These are phyloP conservation scores for Pseudohalonectria lignicola DNA, from an alignment of 2,329 filamentous ascomycete species.

Conservation along the genomic window DNA sequence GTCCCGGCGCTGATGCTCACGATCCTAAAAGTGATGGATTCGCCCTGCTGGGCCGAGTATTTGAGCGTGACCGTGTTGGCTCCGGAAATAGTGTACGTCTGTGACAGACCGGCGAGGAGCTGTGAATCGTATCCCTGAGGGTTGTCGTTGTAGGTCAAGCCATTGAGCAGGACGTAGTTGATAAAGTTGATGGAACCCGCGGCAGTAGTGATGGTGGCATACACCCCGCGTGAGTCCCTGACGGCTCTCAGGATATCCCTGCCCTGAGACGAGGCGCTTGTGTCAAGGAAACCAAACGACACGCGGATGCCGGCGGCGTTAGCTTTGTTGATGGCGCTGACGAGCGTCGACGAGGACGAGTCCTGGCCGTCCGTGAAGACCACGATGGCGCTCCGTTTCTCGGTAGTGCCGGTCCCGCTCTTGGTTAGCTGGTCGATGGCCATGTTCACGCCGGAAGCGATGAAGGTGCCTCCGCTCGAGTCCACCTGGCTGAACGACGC, in stretches of 20 bases:
- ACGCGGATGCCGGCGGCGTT: constrained; percentile 12
- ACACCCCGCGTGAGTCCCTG: constrained; percentile 11
- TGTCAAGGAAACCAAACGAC: constrained; percentile 14
- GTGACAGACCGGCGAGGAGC: constrained; percentile 11
- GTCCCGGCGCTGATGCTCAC: constrained; percentile 7
- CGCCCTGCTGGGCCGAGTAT: constrained; percentile 10
- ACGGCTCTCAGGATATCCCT: constrained; percentile 10
- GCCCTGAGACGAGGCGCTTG: constrained; percentile 5
- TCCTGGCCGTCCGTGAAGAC: constrained; percentile 14
- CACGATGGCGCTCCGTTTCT: constrained; percentile 11
- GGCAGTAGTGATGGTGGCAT: constrained; percentile 12
- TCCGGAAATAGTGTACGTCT: constrained; percentile 10
- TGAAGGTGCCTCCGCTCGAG: constrained; percentile 7
- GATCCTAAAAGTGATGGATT: constrained; percentile 11
- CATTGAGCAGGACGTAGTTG: constrained; percentile 14
- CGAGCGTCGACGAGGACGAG: constrained; percentile 6
- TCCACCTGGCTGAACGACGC: constrained; percentile 6
- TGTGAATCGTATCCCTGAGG: constrained; percentile 10
- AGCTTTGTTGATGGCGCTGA: constrained; percentile 14
- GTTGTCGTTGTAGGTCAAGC: constrained; percentile 13
- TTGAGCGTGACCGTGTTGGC: constrained; percentile 8
- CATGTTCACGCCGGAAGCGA: constrained; percentile 10
- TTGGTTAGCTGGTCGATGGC: constrained; percentile 8
- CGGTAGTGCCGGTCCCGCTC: constrained; percentile 7
- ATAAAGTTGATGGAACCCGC: constrained; percentile 11